phyloP scores from a whole-genome alignment of 23 red algal species.

The Cyanidioschyzon merolae region DNA sequence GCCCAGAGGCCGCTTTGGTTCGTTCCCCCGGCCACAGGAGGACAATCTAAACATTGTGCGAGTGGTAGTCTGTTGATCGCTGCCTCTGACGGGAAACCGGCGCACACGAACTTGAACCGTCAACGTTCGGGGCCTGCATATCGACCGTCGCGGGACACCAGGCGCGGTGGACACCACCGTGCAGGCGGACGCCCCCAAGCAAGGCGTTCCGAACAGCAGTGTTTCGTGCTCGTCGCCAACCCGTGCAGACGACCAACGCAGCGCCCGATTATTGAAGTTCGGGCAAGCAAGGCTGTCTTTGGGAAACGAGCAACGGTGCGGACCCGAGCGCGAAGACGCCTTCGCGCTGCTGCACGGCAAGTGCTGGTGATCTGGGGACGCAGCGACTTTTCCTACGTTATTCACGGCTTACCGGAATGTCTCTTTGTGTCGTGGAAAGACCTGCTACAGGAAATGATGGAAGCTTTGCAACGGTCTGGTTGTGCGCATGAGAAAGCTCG shows the following conservation, averaged over 20 bases:
- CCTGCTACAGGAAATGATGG: not conserved
- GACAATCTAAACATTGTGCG: no score
- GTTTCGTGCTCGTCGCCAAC: not conserved
- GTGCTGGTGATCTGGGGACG: not conserved
- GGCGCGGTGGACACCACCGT: not conserved
- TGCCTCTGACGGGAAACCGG: no score
- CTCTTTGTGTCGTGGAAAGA: not conserved
- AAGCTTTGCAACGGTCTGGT: not conserved
- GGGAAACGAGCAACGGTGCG: slow-evolving; percentile 4
- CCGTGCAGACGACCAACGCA: not conserved
- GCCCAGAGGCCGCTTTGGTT: no score
- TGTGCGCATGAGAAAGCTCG: not conserved
- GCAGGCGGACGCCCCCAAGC: not conserved
- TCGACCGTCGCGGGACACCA: not conserved
- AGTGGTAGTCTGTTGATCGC: no score
- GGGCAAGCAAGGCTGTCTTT: not conserved
- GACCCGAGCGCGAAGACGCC: not conserved
- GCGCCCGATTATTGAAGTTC: not conserved
- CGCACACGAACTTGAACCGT: not conserved
- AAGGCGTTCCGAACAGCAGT: not conserved
- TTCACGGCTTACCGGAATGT: not conserved
- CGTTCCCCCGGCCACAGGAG: no score
- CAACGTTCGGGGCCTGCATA: not conserved
- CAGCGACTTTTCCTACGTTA: not conserved
- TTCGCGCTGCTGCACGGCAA: not conserved